Evolutionary conservation across 805 yeast genomes (phyloP), one percentile per base, ranked within the genome.

Genomic region (Lipomyces starkeyi): DNA sequence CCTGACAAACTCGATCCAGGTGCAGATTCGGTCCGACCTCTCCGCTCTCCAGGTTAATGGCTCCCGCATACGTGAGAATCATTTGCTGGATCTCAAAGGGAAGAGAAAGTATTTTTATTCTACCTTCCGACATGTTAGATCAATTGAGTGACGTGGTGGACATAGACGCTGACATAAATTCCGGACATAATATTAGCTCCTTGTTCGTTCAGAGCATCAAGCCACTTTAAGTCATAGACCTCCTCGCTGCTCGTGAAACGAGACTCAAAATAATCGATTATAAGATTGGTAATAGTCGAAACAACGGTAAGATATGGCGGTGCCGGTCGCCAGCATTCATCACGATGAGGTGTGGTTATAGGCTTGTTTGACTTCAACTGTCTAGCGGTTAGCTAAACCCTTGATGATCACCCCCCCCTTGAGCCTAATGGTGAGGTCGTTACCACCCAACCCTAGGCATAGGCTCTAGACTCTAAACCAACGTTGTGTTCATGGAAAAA

Each of bases 61-160:
- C 58, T 14, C 52, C 58, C 35, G 54, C 58, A 27, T 61, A 61
- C 11, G 22, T 8, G 29, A 61, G 63, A 11, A 61, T 54, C 58
- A 47, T 61, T 14, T 35, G 40, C 35, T 61, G 63, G n/a, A 61
- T 53, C 49, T 61, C 63, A 25, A 49, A 54, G 34, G 63, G 63
- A 13, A 61, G 53, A 34, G 47, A 53, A 25, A 25, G 17, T 5
- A 53, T 27, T 25, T 4, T 20, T 17, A 17, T 11, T 53, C 34
- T 22, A 6, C 27, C 14, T 14, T 20, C 34, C 25, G 49, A 7
- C 49, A 43, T 43, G n/a, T 17, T 43, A 43, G 22, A 43, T 17
- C 49, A 17, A 43, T 2, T 6, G 9, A 17, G 20, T 5, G 9
- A 43, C 8, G 13, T 43, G 49, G 20, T 17, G 22, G 20, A 17